A percentile compares a stretch with the other conserved stretches of the same genome.
Evolutionary conservation across 2,329 filamentous ascomycete species (phyloP).

Genomic region (Periconia sp.): DNA sequence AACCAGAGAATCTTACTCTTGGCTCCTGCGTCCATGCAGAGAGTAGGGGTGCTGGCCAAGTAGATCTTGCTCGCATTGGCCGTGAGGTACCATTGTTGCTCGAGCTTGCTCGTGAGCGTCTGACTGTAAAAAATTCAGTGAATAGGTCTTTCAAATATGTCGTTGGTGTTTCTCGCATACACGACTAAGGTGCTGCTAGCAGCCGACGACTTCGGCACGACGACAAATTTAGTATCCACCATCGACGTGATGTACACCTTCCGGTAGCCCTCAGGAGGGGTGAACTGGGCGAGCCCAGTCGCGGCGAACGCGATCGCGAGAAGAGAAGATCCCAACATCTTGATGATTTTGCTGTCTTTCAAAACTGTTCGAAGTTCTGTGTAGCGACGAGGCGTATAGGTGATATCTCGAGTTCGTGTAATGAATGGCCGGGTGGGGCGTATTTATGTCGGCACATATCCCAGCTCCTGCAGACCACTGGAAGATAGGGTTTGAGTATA

Average conservation of each 20-base stretch:
- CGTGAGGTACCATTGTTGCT: conserved; percentile 38
- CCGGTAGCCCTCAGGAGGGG: conserved; percentile 30
- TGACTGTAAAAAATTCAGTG: conserved; percentile 23
- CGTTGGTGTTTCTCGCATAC: conserved; percentile 26
- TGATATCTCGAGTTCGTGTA: conserved; percentile 1
- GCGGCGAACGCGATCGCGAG: conserved; percentile 26
- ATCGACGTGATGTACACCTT: conserved; percentile 36
- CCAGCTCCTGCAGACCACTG: conserved; percentile 1
- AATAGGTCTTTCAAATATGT: too few species aligned
- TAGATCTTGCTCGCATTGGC: conserved; percentile 30
- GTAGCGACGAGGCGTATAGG: not conserved
- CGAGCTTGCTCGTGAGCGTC: conserved; percentile 25
- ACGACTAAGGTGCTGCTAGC: conserved; percentile 28
- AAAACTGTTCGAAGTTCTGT: not conserved
- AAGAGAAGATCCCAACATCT: conserved; percentile 27
- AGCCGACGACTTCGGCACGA: conserved; percentile 29
- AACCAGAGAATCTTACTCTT: conserved; percentile 18
- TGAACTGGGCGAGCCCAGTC: conserved; percentile 24
- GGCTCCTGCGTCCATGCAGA: conserved; percentile 38
- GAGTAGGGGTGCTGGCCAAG: conserved; percentile 27
- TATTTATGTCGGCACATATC: conserved; percentile 17
- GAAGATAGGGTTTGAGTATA: not conserved
- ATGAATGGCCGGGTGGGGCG: not conserved
- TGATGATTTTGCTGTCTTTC: conserved; percentile 6
- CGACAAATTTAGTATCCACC: conserved; percentile 34